Base-by-base conservation (phyloP, 1,139 yeast genomes). In the Nadsonia starkeyi-henricii region DNA sequence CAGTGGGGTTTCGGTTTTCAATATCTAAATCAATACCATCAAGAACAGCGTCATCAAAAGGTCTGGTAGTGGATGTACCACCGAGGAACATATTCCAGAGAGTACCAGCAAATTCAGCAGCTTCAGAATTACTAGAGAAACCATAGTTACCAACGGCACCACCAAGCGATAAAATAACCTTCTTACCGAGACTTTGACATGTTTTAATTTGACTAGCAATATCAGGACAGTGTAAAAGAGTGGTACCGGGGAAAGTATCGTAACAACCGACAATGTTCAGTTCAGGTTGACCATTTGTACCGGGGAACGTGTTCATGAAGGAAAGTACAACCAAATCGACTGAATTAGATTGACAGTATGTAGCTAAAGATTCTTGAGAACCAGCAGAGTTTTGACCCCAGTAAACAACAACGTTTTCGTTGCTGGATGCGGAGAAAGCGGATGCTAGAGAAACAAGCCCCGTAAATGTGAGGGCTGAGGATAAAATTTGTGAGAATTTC, bases 331-430 rank as follows among this genome's bases (percentile, higher is more conserved):
- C 74, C 51, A 85, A 81, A 60, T 85, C 95, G 37, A 82, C 86
- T 48, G 78, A 74, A 50, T 76, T 73, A 45, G 78, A 71, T 52
- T 73, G 69, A 71, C 96, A 88, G 70, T 86, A 85, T 49, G 71
- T 65, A 15, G 78, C 74, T 49, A 88, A 71, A 12, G 75, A 64
- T 55, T 77, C 69, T 65, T 85, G 93, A 44, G 74, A 58, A 33
- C 67, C 67, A 28, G 77, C 83, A n/a, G 91, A 78, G 59, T 77
- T 76, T 67, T 88, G 96, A 47, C 96, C 96, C 96, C 96, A 88
- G 67, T 86, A 88, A 8, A 83, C 74, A 18, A 81, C 95, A 45
- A 85, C 78, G 57, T 84, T 83, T 45, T 74, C 64, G 48, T 75
- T 53, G 12, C 54, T 56, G 7, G 51, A 23, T 17, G 57, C 56